These are phyloP conservation scores for Athelia sp. DNA, from an alignment of 1,284 basidiomycete species.

Conservation along the genomic window DNA sequence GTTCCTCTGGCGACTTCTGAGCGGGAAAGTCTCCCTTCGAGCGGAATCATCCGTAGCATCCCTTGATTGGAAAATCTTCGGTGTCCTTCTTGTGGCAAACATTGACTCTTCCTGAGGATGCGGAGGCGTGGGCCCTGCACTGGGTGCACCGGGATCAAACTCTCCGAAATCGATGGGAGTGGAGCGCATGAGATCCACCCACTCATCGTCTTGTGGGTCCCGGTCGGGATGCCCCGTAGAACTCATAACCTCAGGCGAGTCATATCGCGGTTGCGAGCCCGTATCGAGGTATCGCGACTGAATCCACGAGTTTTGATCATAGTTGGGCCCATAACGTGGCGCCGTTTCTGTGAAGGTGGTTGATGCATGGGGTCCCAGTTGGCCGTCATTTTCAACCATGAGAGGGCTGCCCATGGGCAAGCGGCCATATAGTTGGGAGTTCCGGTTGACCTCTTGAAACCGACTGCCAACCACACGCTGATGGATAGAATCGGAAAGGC, in stretches of 20 bases:
- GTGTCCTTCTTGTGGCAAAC: conserved; percentile 2
- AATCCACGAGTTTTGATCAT: neutral
- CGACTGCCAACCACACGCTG: conserved; percentile 61
- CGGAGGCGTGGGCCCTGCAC: neutral
- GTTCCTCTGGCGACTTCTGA: conserved; percentile 25
- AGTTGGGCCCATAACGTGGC: conserved; percentile 47
- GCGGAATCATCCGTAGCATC: conserved; percentile 26
- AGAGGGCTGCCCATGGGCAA: conserved; percentile 63
- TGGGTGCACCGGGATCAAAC: conserved; percentile 20
- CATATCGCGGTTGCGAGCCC: neutral
- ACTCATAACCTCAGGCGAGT: neutral
- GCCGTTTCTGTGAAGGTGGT: conserved; percentile 20
- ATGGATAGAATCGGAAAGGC: conserved; percentile 53
- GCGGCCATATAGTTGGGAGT: conserved; percentile 48
- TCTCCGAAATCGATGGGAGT: conserved; percentile 35
- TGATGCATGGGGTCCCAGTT: conserved; percentile 30
- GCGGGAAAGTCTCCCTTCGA: conserved; percentile 61
- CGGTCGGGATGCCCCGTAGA: conserved; percentile 13
- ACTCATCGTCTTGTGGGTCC: conserved; percentile 43
- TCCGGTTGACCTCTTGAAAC: conserved; percentile 67
- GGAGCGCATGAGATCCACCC: conserved; percentile 44
- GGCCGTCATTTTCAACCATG: conserved; percentile 46
- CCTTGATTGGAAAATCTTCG: conserved; percentile 8
- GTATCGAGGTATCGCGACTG: neutral
- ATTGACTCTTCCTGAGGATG: neutral